Evolutionary conservation across 495 filamentous ascomycete species (phyloP).

Genomic region (Talaromyces borbonicus): DNA sequence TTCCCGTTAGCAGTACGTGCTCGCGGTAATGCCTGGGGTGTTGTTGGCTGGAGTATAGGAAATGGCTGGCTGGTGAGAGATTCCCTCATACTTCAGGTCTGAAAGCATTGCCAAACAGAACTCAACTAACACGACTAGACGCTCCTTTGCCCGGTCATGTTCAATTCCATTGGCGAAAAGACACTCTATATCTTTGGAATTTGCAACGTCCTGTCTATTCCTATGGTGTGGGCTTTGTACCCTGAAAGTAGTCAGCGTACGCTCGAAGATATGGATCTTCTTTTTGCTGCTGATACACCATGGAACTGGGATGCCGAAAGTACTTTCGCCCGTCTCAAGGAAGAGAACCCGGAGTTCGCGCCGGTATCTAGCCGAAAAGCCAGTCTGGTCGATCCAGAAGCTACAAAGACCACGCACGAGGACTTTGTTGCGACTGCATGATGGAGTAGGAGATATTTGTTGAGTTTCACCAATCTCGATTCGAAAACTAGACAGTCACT

Average conservation of each 20-base stretch:
- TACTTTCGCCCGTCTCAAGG: constrained; percentile 43
- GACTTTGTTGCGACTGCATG: not conserved
- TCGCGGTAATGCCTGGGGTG: constrained; percentile 66
- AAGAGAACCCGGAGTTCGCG: constrained; percentile 41
- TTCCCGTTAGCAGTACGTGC: constrained; percentile 60
- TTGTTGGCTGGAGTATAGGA: constrained; percentile 64
- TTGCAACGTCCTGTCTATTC: constrained; percentile 51
- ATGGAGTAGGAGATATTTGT: no score
- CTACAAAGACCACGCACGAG: constrained; percentile 17
- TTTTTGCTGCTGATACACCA: constrained; percentile 49
- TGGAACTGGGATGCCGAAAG: constrained; percentile 59
- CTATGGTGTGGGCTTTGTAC: constrained; percentile 60
- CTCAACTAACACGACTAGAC: no score
- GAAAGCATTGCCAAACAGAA: not conserved
- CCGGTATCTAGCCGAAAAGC: constrained; percentile 34
- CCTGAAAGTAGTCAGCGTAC: constrained; percentile 60
- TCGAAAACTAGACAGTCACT: no score
- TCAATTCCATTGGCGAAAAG: constrained; percentile 50
- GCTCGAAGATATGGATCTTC: constrained; percentile 58
- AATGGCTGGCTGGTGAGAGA: constrained; percentile 51
- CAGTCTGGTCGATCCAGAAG: constrained; percentile 39
- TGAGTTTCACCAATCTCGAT: no score
- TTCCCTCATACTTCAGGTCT: not conserved
- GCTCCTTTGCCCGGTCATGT: constrained; percentile 55
- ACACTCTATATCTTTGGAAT: constrained; percentile 59